Percentiles rank a stretch among this genome's conserved stretches.
Conservation (phyloP, 148 eudicot species). For the Rhododendron williamsianum region DNA sequence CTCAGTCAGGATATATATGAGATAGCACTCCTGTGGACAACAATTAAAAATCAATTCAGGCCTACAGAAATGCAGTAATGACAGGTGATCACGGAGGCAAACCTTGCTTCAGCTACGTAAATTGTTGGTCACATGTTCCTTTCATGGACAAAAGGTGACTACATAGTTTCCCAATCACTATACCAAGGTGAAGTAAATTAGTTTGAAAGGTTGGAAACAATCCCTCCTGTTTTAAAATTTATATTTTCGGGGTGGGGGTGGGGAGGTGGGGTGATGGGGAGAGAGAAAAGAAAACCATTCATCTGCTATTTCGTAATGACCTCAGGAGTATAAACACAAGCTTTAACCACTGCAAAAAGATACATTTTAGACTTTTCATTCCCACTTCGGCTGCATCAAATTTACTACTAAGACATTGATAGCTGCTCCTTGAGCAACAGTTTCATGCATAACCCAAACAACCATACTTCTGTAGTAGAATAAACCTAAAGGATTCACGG, state of each 20-base stretch:
- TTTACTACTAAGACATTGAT: background rate
- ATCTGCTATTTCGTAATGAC: background rate
- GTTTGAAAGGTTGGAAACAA: background rate
- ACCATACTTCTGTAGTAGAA: background rate
- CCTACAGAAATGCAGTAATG: background rate
- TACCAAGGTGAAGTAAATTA: background rate
- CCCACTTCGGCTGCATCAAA: background rate
- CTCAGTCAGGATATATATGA: conserved; percentile 67
- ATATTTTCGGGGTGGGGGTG: background rate
- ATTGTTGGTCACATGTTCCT: background rate
- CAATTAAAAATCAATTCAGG: background rate
- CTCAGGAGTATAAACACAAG: background rate
- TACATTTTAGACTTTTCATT: background rate
- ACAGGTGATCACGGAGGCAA: background rate
- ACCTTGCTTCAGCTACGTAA: background rate
- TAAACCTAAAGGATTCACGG: background rate
- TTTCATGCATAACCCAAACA: background rate
- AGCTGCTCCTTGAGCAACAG: background rate
- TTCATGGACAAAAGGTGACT: background rate
- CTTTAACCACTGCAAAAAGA: background rate
- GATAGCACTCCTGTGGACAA: conserved; percentile 68
- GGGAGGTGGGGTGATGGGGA: background rate
- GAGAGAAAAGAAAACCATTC: background rate
- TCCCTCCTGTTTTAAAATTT: background rate
- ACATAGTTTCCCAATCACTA: background rate